Evolutionary conservation across 1,139 yeast genomes (phyloP).

Genomic region (Oligophagozyma castellii): DNA sequence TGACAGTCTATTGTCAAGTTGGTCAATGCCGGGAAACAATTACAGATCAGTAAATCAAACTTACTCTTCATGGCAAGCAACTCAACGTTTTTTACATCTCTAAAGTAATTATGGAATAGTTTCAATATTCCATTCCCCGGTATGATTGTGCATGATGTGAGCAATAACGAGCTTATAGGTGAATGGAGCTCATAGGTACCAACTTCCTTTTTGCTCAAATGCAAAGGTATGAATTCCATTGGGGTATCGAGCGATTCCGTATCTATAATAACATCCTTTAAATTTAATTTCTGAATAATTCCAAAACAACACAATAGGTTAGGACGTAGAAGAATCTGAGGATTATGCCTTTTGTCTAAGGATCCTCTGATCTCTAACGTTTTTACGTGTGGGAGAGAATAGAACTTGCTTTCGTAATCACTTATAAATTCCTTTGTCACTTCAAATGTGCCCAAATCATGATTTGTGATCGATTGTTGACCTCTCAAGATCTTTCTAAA

Average conservation of each 20-base stretch:
- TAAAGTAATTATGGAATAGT: slow-evolving; percentile 26
- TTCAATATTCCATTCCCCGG: slow-evolving; percentile 26
- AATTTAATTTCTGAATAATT: slow-evolving; percentile 30
- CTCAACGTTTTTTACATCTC: slow-evolving; percentile 26
- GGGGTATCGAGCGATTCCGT: slow-evolving; percentile 27
- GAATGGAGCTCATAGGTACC: slow-evolving; percentile 22
- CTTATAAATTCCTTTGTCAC: slow-evolving; percentile 16
- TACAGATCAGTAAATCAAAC: slow-evolving; percentile 37
- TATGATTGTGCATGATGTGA: slow-evolving; percentile 24
- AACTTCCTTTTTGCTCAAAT: slow-evolving; percentile 7
- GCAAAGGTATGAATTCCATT: slow-evolving; percentile 21
- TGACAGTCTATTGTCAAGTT: slow-evolving; percentile 32
- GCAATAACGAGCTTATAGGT: slow-evolving; percentile 20
- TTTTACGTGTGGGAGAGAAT: slow-evolving; percentile 16
- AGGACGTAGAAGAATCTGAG: slow-evolving; percentile 26
- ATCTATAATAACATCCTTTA: slow-evolving; percentile 38
- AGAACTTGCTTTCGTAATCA: slow-evolving; percentile 18
- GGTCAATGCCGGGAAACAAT: slow-evolving; percentile 29
- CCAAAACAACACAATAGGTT: slow-evolving; percentile 32
- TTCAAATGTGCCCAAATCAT: slow-evolving; percentile 21
- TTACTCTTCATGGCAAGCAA: slow-evolving; percentile 30
- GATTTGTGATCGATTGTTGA: slow-evolving; percentile 20
- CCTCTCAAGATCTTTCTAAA: slow-evolving; percentile 21
- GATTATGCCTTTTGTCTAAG: slow-evolving; percentile 8
- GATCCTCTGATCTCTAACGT: slow-evolving; percentile 15